Conservation (phyloP, 306 rosid genomes). For the Rubus idaeus region DNA sequence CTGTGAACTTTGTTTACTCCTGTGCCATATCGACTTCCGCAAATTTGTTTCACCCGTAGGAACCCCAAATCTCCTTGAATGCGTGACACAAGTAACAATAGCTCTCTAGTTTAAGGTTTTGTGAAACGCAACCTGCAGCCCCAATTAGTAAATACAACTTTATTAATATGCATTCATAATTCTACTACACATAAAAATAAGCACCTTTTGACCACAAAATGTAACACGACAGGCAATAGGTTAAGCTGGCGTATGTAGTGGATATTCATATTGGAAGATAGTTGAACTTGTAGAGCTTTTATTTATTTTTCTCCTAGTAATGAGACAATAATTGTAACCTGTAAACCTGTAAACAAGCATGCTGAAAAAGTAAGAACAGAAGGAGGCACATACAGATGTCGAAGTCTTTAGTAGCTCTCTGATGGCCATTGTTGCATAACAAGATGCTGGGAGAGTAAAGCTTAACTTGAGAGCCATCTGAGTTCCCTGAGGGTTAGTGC, state of each 20-base stretch:
- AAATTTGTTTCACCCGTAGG: not conserved
- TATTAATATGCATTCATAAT: constrained; percentile 1
- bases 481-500: constrained; percentile 48
- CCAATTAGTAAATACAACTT: not conserved
- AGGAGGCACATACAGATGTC: constrained; percentile 69
- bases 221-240: not conserved
- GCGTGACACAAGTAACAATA: not conserved
- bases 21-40: not conserved
- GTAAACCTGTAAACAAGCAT: constrained; percentile 7
- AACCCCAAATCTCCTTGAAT: not conserved
- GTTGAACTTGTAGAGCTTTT: not conserved
- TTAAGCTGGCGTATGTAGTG: not conserved
- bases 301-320: not conserved
- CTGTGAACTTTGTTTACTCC: not conserved
- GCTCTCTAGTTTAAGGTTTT: constrained; percentile 65
- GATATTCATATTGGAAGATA: not conserved
- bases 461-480: constrained; percentile 79
- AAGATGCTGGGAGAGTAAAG: constrained; percentile 87
- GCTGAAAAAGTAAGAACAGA: constrained; percentile 3
- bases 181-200: not conserved
- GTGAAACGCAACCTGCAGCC: constrained; percentile 87
- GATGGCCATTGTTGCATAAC: constrained; percentile 97
- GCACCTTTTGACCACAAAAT: not conserved
- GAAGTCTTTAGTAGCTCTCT: constrained; percentile 95
- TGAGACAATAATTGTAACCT: not conserved